phyloP scores from a whole-genome alignment of 306 rosid species.

The Malus orientalis region DNA sequence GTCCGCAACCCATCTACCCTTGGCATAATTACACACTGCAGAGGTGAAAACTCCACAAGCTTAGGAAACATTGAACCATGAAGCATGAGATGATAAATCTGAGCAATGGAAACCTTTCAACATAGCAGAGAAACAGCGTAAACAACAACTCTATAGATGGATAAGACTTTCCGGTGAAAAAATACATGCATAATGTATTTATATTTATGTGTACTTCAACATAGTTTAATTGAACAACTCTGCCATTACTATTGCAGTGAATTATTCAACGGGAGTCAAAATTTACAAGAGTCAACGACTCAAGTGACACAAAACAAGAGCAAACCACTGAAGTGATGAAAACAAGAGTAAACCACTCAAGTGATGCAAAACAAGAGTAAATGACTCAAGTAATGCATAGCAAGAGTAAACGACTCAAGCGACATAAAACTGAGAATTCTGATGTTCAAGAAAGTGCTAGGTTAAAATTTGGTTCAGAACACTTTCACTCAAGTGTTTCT shows the following conservation, averaged over 20 bases:
- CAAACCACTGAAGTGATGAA: background rate
- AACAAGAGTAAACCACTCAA: too few species aligned
- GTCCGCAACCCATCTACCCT: slow-evolving; percentile 87
- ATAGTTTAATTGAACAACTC: background rate
- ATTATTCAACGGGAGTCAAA: background rate
- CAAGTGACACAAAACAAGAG: background rate
- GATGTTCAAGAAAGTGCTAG: background rate
- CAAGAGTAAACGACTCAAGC: background rate
- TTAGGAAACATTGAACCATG: slow-evolving; percentile 3
- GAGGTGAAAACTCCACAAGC: slow-evolving; percentile 18
- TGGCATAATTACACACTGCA: slow-evolving; percentile 81
- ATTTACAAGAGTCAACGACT: background rate
- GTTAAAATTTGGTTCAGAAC: background rate
- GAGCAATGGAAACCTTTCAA: background rate
- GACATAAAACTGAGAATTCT: too few species aligned
- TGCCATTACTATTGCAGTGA: background rate
- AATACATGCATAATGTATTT: background rate
- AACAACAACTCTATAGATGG: background rate
- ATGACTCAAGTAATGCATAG: too few species aligned
- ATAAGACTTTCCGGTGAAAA: background rate
- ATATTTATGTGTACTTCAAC: background rate
- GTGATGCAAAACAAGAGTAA: too few species aligned
- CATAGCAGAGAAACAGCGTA: background rate
- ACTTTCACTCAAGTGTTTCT: background rate
- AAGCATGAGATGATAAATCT: background rate